A percentile compares a stretch with the other conserved stretches of the same genome.
phyloP scores from a whole-genome alignment of 768 basidiomycete genomes.

The Lentinula edodes region DNA sequence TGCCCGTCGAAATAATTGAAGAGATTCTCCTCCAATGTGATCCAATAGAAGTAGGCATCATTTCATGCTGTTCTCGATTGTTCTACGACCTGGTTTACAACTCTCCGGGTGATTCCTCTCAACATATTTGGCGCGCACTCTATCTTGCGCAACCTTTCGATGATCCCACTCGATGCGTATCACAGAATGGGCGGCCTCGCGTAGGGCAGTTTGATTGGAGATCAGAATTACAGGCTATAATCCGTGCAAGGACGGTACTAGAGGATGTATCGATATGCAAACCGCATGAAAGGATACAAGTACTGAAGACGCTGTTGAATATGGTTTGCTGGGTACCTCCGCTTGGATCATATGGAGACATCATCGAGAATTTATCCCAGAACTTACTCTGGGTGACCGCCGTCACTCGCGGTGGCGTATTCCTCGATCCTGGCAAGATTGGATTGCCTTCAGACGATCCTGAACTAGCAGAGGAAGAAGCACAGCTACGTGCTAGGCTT shows the following conservation, averaged over 20 bases:
- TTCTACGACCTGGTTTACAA: constrained; percentile 41
- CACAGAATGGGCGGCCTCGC: constrained; percentile 26
- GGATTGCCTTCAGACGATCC: constrained; percentile 10
- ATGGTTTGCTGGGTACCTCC: constrained; percentile 40
- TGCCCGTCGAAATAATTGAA: constrained; percentile 60
- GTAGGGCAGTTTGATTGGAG: constrained; percentile 43
- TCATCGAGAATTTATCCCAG: constrained; percentile 29
- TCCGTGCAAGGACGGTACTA: constrained; percentile 49
- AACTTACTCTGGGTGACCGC: constrained; percentile 50
- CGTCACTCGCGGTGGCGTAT: constrained; percentile 34
- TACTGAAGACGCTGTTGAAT: constrained; percentile 47
- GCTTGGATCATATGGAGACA: constrained; percentile 15
- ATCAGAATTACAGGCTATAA: constrained; percentile 44
- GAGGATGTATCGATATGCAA: constrained; percentile 25
- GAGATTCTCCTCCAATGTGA: constrained; percentile 51
- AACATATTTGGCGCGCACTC: constrained; percentile 56
- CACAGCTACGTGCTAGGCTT: constrained; percentile 42
- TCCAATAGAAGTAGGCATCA: constrained; percentile 51
- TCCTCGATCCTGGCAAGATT: constrained; percentile 32
- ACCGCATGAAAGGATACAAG: constrained; percentile 34
- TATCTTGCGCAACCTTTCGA: constrained; percentile 63
- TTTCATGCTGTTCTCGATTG: constrained; percentile 45
- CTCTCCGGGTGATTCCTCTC: constrained; percentile 22
- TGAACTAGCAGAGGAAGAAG: constrained; percentile 27
- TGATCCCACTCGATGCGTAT: constrained; percentile 50